Conservation (phyloP, 176 grass and related monocot genomes). For the Chloris gayana region DNA sequence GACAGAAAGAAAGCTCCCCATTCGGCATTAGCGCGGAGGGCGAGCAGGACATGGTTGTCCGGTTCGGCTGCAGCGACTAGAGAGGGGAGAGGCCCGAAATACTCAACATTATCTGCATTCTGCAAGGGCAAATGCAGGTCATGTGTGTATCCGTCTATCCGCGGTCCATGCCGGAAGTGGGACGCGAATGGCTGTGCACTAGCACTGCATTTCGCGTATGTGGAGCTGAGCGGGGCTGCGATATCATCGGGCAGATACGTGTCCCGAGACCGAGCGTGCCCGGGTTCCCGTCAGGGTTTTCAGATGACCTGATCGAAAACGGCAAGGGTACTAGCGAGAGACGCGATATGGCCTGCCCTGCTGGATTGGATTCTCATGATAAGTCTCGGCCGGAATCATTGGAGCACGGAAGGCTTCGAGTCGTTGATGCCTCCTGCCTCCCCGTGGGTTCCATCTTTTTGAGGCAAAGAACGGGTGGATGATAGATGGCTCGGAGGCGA, state of each 20-base stretch:
- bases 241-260: background rate
- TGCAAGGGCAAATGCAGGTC: background rate
- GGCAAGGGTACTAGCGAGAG: background rate
- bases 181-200: background rate
- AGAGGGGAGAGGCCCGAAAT: background rate
- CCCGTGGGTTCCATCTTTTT: background rate
- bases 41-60: background rate
- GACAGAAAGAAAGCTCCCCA: background rate
- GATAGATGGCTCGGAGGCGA: background rate
- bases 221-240: background rate
- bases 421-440: background rate
- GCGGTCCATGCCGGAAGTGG: conserved; percentile 25
- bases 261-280: background rate
- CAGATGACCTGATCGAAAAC: conserved; percentile 13
- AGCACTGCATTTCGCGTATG: background rate
- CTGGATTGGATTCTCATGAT: conserved; percentile 20
- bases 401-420: background rate
- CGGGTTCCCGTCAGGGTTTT: background rate
- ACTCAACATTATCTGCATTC: background rate
- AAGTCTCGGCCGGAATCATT: background rate
- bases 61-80: background rate
- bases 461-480: conserved; percentile 6
- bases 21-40: background rate
- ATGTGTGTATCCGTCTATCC: background rate
- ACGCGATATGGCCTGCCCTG: background rate